Evolutionary conservation across 345 rosid genomes (phyloP), one percentile per base, ranked within the genome.

Genomic region (Heritiera fomes): DNA sequence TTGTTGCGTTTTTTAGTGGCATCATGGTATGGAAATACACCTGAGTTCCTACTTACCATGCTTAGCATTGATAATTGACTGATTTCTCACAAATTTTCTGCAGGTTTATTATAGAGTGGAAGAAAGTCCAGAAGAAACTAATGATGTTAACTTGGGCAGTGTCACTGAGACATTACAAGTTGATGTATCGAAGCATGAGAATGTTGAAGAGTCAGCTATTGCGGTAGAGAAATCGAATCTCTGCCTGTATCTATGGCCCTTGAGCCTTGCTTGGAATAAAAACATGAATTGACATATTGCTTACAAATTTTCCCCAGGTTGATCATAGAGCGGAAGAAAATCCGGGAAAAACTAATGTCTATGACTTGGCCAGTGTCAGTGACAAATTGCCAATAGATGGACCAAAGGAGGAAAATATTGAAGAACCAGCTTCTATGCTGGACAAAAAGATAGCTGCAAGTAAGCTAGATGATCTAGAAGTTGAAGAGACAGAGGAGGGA

Each of bases 71-170:
- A 52, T 71, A 15, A 52, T 52, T 34, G 61, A 18, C 28, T 49
- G 68, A 78, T 59, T 7, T 64, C 12, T 55, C n/a, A 43, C n/a
- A 38, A 63, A 49, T 6, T 80, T 52, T 62, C 53, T 14, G 10
- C 85, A 90, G 93, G 93, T 83, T 74, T 91, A 91, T 77, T 83
- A 81, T 74, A 83, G 87, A 78, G 92, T 86, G 23, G 90, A 86
- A 3, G 93, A 90, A 78, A 80, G 50, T 30, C 20, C 81, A 58
- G 90, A 83, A 60, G 80, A 68, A 4, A 63, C n/a, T 49, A 47
- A 58, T 43, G 50, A 65, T 8, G 20, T 23, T 32, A 71, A 74
- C 9, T 76, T 50, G 12, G 47, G 56, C 9, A 69, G 55, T n/a
- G 49, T 15, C 32, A 62, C 71, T 12, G 87, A 79, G 77, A 78